Base-by-base conservation (phyloP, 1,139 yeast genomes). In the Hanseniaspora sp. region DNA sequence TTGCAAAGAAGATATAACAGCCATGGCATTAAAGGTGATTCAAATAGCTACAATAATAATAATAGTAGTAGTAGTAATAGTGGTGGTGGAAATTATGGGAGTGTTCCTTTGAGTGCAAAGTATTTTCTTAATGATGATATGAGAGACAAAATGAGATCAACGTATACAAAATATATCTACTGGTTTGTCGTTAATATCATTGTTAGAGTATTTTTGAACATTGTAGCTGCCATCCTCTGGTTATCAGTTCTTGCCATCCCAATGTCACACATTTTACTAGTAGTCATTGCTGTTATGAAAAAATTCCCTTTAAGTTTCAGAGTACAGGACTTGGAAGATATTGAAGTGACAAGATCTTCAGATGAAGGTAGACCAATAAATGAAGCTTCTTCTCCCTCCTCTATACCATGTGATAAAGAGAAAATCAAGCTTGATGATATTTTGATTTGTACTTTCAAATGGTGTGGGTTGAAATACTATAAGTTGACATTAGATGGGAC, bases 401-500 rank as follows among this genome's bases (percentile, higher is more conserved):
- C 17, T 2, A 8, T 15, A 13, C 5, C 28, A 5, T 18, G n/a
- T 18, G 42, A 39, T 9, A 17, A 39, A 18, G 42, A 39, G 29
- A 39, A 39, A 18, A 63, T 67, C n/a, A 45, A 51, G 3, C 8
- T 51, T 2, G 66, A 74, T 47, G 68, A 69, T 35, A 75, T 83
- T 53, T 74, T 77, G 61, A 76, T 78, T 29, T 87, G 96, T 70
- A 90, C 97, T 0, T 92, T 88, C 69, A 79, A 97, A 62, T 87
- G 95, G 56, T 80, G 88, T 62, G 97, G 97, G 0, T 74, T 79
- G 66, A 95, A 87, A 65, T 92, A 92, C 70, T 92, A 90, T 72
- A 92, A 92, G 71, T 90, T 86, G 67, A 92, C 98, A 0, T 84
- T 92, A 55, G 97, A 87, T 62, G 98, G 98, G 57, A 90, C 97